Evolutionary conservation across 129 eudicot genomes (phyloP).

Genomic region (Flaveria bidentis): DNA sequence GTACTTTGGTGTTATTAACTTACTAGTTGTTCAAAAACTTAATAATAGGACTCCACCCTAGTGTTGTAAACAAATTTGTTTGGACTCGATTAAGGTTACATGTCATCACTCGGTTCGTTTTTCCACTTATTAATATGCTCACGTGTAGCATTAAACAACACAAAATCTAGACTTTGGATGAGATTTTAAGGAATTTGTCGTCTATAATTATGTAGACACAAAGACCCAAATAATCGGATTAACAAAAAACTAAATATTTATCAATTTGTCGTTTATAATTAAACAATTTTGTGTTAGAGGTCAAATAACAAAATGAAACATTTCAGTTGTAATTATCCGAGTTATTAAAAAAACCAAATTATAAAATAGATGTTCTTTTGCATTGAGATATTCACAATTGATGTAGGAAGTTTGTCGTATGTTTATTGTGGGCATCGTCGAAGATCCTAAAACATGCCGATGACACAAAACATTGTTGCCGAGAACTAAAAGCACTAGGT

Average conservation of each 20-base stretch:
- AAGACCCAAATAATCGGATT: neutral
- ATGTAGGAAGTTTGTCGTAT: neutral
- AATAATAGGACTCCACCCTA: too few relatives aligned
- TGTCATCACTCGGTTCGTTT: neutral
- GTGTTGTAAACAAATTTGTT: too few relatives aligned
- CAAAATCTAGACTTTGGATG: neutral
- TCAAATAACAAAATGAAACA: neutral
- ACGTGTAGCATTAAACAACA: neutral
- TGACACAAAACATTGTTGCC: constrained; percentile 15
- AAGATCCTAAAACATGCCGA: neutral
- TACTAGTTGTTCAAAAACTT: too few relatives aligned
- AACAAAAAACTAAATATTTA: neutral
- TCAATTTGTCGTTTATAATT: neutral
- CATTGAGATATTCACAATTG: neutral
- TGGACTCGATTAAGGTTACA: neutral
- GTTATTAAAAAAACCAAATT: neutral
- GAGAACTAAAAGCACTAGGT: neutral
- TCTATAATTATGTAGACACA: neutral
- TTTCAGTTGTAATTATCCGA: neutral
- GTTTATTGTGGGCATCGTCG: constrained; percentile 11
- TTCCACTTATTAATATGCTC: neutral
- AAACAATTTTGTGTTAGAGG: neutral
- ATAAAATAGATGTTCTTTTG: neutral
- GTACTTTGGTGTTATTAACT: too few relatives aligned
- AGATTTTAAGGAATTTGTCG: neutral